A percentile compares a stretch with the other conserved stretches of the same genome.
These are phyloP conservation scores for Gnetum montanum DNA, from an alignment of 75 land plant species.

Conservation along the genomic window DNA sequence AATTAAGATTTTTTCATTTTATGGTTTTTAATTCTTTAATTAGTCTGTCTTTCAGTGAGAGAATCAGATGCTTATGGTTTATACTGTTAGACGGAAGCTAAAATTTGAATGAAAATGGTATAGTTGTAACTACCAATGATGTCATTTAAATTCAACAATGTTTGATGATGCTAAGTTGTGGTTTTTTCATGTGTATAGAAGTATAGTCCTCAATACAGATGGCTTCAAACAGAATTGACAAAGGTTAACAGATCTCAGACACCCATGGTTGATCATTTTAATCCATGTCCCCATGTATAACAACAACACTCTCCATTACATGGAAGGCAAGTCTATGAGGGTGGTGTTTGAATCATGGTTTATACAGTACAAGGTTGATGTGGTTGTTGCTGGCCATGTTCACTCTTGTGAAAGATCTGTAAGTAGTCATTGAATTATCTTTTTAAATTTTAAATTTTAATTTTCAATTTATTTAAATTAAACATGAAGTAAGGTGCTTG, in stretches of 20 bases:
- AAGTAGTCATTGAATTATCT: neutral
- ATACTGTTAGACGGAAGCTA: too few relatives aligned
- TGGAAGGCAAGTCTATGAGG: conserved; percentile 93
- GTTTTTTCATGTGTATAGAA: conserved; percentile 30
- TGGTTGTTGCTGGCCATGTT: conserved; percentile 88
- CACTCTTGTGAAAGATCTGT: conserved; percentile 92
- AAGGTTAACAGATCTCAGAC: conserved; percentile 73
- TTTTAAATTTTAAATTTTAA: neutral
- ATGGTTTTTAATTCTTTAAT: too few relatives aligned
- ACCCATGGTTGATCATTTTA: conserved; percentile 92
- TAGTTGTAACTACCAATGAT: too few relatives aligned
- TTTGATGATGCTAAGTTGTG: too few relatives aligned
- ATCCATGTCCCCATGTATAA: conserved; percentile 87
- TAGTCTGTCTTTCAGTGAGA: too few relatives aligned
- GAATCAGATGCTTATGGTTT: too few relatives aligned
- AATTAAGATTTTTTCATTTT: neutral
- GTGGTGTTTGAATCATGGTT: conserved; percentile 58
- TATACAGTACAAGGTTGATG: conserved; percentile 52
- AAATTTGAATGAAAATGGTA: too few relatives aligned
- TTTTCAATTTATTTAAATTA: neutral
- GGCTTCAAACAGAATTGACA: conserved; percentile 46
- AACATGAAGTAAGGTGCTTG: neutral
- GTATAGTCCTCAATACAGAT: conserved; percentile 34
- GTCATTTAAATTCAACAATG: too few relatives aligned
- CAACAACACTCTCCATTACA: conserved; percentile 68